Base-by-base conservation (phyloP, 2,329 filamentous ascomycete species). In the Paecilomyces sp. region DNA sequence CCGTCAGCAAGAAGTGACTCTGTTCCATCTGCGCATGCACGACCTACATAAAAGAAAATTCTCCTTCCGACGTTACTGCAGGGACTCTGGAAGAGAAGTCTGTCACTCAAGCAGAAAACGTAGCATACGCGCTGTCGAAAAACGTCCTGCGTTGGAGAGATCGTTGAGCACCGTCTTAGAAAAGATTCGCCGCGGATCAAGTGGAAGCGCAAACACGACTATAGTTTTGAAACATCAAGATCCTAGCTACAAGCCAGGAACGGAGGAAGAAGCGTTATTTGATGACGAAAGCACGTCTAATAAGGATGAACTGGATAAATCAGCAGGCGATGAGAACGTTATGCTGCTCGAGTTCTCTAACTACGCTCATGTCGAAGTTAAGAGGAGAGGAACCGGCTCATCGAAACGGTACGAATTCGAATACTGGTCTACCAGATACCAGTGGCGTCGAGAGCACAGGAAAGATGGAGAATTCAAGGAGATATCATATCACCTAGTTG, bases 11-110 rank as follows among this genome's bases (percentile, higher is more conserved):
- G 85, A 86, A 66, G 84, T 89, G 67, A 90, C 87, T 4, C 86
- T 99, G 55, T 97, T 97, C 76, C 93, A 99, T 74, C 81, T 97
- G 61, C 89, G 92, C 68, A 96, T 99, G 91, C 88, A 96, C 72
- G 91, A 97, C 74, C 79, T 97, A 58, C 87, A 86, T 69, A 87
- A 86, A 66, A 86, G 94, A 56, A 90, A 96, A 62, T 97, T 96
- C 75, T 96, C 92, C 0, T 82, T 97, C 30, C 87, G 93, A 31
- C 86, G 93, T 55, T 97, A 99, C 75, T 94, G 91, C 74, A 87
- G 94, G 59, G 90, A 96, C 63, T 97, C 92, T 31, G 93, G 94
- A 24, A 88, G 93, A 55, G 93, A 97, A 76, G 89, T 97, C 18
- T 97, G 92, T 78, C 91, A 90, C 74, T 88, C 91, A 18, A 87